Evolutionary conservation across 2,329 filamentous ascomycete genomes (phyloP), one percentile per base, ranked within the genome.

Genomic region (Cladosporium sp.): DNA sequence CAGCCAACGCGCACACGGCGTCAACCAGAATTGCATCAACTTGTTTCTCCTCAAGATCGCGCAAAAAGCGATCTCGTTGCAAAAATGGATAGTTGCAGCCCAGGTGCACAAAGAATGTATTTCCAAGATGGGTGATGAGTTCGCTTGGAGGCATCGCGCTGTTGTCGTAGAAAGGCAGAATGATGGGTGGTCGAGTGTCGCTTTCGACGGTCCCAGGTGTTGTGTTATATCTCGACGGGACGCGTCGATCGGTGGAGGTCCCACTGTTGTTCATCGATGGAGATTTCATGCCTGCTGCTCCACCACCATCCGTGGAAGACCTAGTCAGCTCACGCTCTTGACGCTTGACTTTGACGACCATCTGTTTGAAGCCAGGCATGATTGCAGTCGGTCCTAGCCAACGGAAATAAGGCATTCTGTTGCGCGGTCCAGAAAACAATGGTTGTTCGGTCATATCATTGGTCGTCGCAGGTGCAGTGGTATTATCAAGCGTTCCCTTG

Each of bases 301-400:
- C 40, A 63, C 71, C 67, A 12, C 68, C 72, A 61, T 78, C 75
- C 12, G 66, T 68, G 0, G 84, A 83, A 47, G 83, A 80, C 17
- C 83, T 86, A 51, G 78, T 80, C 6, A 75, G 78, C 42, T 84
- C 85, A 22, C 81, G 80, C 22, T 85, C 81, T 59, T 84, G 78
- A 59, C 88, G 85, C 58, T 86, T 82, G 28, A 92, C 84, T 55
- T 88, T 86, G 58, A 89, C 86, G 24, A 95, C 89, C 90, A 95
- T 95, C 71, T 95, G 90, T 73, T 95, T 95, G 75, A 91, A 95
- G 20, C 91, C 91, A 1, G 91, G 91, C 53, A 94, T 90, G 67
- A 96, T 96, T 61, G 91, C 91, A 1, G 91, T 96, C 0, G 90
- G 90, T 0, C 91, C 91, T 69, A 96, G 94, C 73, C 94, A 96